These are phyloP conservation scores for Nitzschia sp. DNA, from an alignment of 108 stramenopile genomes.

Conservation along the genomic window DNA sequence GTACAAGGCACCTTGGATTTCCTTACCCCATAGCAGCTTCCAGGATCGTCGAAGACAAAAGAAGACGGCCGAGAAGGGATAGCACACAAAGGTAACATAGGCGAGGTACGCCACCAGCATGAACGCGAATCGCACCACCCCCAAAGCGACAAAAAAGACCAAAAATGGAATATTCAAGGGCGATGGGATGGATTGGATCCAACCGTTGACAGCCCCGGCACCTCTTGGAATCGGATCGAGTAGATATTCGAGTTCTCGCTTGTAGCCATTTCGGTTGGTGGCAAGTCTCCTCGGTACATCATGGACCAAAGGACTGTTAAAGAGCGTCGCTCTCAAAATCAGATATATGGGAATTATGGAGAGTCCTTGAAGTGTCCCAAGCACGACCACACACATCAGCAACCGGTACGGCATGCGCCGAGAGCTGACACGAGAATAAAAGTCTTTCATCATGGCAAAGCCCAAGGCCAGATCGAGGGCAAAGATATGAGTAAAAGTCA, in stretches of 20 bases:
- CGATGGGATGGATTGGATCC: slow-evolving; percentile 14
- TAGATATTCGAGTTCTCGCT: slow-evolving; percentile 5
- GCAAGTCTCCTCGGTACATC: not conserved
- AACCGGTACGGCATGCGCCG: not conserved
- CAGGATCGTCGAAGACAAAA: slow-evolving; percentile 7
- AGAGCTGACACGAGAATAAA: slow-evolving; percentile 1
- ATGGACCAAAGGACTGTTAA: not conserved
- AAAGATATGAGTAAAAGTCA: slow-evolving; percentile 10
- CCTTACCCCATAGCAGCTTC: slow-evolving; percentile 4
- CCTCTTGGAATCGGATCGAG: slow-evolving; percentile 6
- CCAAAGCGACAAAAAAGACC: slow-evolving; percentile 5
- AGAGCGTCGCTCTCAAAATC: not conserved
- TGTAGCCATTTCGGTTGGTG: slow-evolving; percentile 5
- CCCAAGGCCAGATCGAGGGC: not conserved
- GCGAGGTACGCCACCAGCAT: not conserved
- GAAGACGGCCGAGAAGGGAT: slow-evolving; percentile 1
- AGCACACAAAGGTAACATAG: not conserved
- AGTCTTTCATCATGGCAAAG: slow-evolving; percentile 15
- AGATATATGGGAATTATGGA: not conserved
- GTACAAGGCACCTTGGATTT: slow-evolving; percentile 4
- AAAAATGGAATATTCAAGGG: slow-evolving; percentile 10
- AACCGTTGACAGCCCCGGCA: slow-evolving; percentile 1
- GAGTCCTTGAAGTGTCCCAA: not conserved
- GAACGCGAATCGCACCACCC: not conserved
- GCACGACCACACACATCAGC: not conserved